These are phyloP conservation scores for Wickerhamiella alocasiicola DNA, from an alignment of 805 yeast genomes.

Conservation along the genomic window DNA sequence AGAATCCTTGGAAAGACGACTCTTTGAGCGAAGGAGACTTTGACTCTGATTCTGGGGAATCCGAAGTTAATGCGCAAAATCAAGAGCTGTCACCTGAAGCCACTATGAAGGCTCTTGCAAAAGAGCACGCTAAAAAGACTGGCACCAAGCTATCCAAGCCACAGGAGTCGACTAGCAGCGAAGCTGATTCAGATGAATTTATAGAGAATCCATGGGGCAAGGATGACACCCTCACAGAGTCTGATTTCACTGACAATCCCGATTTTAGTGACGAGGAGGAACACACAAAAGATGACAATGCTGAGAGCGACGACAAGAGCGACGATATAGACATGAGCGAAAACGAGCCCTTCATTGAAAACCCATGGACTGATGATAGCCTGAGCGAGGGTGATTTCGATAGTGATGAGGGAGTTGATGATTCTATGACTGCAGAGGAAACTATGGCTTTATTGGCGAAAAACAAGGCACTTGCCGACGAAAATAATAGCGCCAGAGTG, in stretches of 20 bases:
- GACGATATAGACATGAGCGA: slow-evolving; percentile 1
- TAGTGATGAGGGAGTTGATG: slow-evolving; percentile 3
- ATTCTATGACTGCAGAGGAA: slow-evolving; percentile 16
- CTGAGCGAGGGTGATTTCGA: slow-evolving; percentile 18
- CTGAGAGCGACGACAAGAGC: slow-evolving; percentile 3
- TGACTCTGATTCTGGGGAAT: neutral
- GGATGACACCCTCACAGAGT: slow-evolving; percentile 16
- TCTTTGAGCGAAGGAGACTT: slow-evolving; percentile 16
- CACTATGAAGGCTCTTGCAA: neutral
- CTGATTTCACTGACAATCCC: slow-evolving; percentile 16
- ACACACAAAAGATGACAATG: neutral
- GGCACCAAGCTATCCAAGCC: slow-evolving; percentile 16
- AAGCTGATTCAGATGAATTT: slow-evolving; percentile 18
- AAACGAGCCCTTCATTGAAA: slow-evolving; percentile 10
- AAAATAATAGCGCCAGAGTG: neutral
- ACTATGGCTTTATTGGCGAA: slow-evolving; percentile 21
- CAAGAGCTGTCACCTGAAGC: neutral
- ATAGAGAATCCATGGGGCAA: slow-evolving; percentile 13
- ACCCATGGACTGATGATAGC: slow-evolving; percentile 14
- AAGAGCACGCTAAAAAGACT: slow-evolving; percentile 7
- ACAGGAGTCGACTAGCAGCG: slow-evolving; percentile 14
- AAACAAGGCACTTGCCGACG: slow-evolving; percentile 16
- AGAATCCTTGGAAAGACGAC: slow-evolving; percentile 13
- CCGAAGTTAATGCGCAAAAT: neutral
- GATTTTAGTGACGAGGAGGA: slow-evolving; percentile 11